Evolutionary conservation across 208 protist species (phyloP).

Genomic region (Trypanosoma conorhini): DNA sequence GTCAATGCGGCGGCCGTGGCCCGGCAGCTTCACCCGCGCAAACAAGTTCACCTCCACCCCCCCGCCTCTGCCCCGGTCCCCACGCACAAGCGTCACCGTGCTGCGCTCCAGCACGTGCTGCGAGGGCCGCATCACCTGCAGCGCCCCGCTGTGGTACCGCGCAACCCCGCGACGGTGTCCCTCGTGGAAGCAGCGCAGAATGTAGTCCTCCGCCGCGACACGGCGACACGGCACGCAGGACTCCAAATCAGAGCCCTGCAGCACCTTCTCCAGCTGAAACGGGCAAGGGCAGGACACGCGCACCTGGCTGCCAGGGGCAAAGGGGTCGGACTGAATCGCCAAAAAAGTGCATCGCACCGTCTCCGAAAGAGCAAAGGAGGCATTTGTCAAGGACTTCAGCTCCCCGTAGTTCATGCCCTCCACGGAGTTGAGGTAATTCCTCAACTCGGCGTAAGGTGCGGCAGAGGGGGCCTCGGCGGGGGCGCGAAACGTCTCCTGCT

Average conservation of each 20-base stretch:
- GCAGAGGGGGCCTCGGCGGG: background rate
- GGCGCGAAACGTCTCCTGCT: background rate
- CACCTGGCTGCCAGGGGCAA: constrained; percentile 73
- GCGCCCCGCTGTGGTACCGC: constrained; percentile 29
- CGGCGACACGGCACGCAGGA: constrained; percentile 25
- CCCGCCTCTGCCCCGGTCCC: background rate
- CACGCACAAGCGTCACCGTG: constrained; percentile 51
- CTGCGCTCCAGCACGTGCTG: constrained; percentile 91
- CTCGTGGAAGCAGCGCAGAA: constrained; percentile 48
- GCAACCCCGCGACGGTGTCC: constrained; percentile 12
- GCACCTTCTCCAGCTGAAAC: constrained; percentile 31
- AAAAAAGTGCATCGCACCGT: constrained; percentile 27
- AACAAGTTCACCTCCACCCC: constrained; percentile 52
- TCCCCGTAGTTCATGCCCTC: constrained; percentile 58
- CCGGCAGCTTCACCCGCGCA: constrained; percentile 91
- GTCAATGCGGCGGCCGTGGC: constrained; percentile 75
- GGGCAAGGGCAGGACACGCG: constrained; percentile 42
- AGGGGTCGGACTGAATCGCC: constrained; percentile 75
- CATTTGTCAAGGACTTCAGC: constrained; percentile 52
- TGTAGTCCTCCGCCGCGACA: constrained; percentile 64
- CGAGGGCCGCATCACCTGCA: constrained; percentile 72
- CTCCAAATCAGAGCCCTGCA: constrained; percentile 5
- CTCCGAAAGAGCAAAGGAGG: constrained; percentile 35
- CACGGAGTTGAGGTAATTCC: constrained; percentile 36
- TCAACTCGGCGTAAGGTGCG: constrained; percentile 16